A percentile compares a stretch with the other conserved stretches of the same genome.
Conservation (phyloP, 106 monocot genomes). For the Iris macrosiphon region DNA sequence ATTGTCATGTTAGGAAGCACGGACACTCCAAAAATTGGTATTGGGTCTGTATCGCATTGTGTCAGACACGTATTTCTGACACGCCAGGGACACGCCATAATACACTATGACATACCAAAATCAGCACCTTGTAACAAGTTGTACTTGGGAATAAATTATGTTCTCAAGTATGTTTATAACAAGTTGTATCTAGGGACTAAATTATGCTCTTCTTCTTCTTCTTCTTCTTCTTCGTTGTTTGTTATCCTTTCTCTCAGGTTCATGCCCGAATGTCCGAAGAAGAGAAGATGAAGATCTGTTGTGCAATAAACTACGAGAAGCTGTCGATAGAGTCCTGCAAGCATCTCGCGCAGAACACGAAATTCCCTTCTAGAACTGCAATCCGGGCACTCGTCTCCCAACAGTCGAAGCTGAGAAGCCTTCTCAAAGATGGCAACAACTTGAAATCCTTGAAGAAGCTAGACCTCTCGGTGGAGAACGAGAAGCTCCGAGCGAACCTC, state of each 20-base stretch:
- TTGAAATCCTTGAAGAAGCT: slow-evolving; percentile 28
- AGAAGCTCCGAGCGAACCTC: slow-evolving; percentile 60
- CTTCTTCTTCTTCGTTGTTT: no score
- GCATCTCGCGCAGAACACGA: slow-evolving; percentile 56
- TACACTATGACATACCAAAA: no score
- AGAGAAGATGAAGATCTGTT: slow-evolving; percentile 73
- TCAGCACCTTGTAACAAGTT: no score
- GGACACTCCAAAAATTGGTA: no score
- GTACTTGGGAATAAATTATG: no score
- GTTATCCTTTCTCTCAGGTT: slow-evolving; percentile 31
- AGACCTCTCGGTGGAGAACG: slow-evolving; percentile 44
- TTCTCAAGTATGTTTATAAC: no score
- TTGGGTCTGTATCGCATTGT: no score
- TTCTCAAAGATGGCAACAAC: slow-evolving; percentile 29
- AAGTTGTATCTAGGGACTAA: no score
- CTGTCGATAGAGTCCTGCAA: slow-evolving; percentile 63
- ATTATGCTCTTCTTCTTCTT: not conserved
- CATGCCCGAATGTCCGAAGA: slow-evolving; percentile 52
- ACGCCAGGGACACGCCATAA: no score
- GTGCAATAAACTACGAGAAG: slow-evolving; percentile 54
- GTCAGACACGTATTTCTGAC: no score
- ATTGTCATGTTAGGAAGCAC: no score
- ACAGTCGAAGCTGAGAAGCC: slow-evolving; percentile 60
- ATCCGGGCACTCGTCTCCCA: slow-evolving; percentile 60
- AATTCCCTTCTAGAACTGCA: slow-evolving; percentile 63